Conservation (phyloP, 2,329 filamentous ascomycete species). For the Blumeria hordei region DNA sequence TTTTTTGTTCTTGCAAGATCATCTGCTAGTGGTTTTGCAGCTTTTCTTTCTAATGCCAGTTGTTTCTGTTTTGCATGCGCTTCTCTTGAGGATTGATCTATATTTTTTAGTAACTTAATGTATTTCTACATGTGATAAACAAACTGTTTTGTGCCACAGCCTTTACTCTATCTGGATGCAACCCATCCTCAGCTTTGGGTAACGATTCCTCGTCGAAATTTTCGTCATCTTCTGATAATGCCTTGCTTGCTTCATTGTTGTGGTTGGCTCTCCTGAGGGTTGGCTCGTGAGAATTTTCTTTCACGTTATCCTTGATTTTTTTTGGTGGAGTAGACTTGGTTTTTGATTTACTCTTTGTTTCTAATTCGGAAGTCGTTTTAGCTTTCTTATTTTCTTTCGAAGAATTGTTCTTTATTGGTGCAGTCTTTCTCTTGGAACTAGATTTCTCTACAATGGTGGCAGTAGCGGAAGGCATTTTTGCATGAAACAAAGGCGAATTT, state of each 20-base stretch:
- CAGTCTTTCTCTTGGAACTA: conserved; percentile 33
- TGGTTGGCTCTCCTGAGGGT: conserved; percentile 15
- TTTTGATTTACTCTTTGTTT: conserved; percentile 8
- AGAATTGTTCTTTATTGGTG: conserved; percentile 20
- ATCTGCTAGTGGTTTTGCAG: conserved; percentile 80
- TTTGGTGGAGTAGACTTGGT: conserved; percentile 8
- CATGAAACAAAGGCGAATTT: too few relatives aligned
- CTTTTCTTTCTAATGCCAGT: conserved; percentile 68
- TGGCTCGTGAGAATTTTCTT: conserved; percentile 16
- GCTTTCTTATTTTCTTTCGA: conserved; percentile 25
- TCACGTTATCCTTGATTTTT: conserved; percentile 17
- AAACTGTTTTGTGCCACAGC: conserved; percentile 12
- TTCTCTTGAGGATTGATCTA: conserved; percentile 51
- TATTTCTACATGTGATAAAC: not conserved
- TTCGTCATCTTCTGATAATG: conserved; percentile 12
- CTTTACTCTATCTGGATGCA: conserved; percentile 15
- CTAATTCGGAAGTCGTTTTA: conserved; percentile 2
- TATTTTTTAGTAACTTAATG: conserved; percentile 3
- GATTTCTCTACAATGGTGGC: conserved; percentile 21
- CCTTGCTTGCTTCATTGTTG: conserved; percentile 5
- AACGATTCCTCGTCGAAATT: conserved; percentile 17
- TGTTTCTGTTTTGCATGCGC: conserved; percentile 84
- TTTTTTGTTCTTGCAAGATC: conserved; percentile 77
- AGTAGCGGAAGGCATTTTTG: conserved; percentile 14
- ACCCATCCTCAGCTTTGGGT: conserved; percentile 13